Conservation (phyloP, 148 eudicot genomes). For the Cornus florida region DNA sequence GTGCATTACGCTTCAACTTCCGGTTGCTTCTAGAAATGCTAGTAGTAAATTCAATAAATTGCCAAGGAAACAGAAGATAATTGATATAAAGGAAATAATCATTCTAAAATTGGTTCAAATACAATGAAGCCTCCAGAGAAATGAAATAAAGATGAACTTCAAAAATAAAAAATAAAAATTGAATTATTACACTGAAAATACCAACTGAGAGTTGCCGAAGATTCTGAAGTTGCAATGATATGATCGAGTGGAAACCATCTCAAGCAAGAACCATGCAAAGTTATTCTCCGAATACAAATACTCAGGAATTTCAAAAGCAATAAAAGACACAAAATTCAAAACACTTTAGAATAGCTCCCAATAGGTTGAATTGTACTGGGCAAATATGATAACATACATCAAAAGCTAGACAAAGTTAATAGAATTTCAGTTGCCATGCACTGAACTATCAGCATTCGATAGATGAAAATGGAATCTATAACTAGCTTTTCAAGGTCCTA, state of each 20-base stretch:
- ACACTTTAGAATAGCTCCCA: no score
- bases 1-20: neutral
- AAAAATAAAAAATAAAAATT: neutral
- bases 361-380: no score
- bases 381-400: no score
- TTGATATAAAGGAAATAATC: neutral
- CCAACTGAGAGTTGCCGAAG: no score
- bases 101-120: neutral
- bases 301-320: no score
- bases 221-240: conserved; percentile 2
- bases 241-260: neutral
- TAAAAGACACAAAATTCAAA: no score
- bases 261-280: neutral
- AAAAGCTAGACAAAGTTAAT: no score
- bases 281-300: neutral
- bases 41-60: neutral
- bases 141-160: neutral
- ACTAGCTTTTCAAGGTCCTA: neutral
- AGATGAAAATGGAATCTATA: neutral
- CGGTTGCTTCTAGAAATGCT: neutral
- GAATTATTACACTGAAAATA: no score
- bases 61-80: neutral
- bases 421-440: no score
- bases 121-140: neutral
- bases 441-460: no score